Evolutionary conservation across 805 yeast species (phyloP), one percentile per base, ranked within the genome.

Genomic region (Zygoascus bituminiphila): DNA sequence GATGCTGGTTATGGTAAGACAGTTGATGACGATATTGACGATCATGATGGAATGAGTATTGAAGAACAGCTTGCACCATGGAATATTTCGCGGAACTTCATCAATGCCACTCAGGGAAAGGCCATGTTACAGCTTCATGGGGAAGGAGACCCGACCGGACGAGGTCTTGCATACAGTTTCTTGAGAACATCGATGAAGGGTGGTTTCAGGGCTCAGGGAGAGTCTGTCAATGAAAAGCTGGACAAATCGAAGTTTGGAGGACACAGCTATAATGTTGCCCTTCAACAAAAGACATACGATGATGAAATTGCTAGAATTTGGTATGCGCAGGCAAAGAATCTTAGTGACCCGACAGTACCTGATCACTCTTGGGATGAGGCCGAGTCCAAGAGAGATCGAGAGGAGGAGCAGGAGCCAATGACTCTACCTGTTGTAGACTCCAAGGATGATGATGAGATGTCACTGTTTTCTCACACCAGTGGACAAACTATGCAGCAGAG

Each of bases 91-190:
- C 75, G 88, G 52, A 93, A 93, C 64, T 93, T 93, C 61, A 79
- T 89, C 47, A 86, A 81, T 63, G 93, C 98, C 2, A 88, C 95
- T 21, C 98, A 89, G 62, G 95, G 96, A 48, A 89, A 94, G 59
- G 94, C 97, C 0, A 93, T 93, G 97, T 73, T 93, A 39, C 96
- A 88, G 61, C 77, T 93, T 22, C 87, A 87, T 61, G 96, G 96
- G 12, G 89, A 82, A 47, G 98, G 98, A 44, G 98, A 93, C 63
- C 95, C 96, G 1, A 81, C 95, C 0, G 95, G 95, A 21, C 79
- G 85, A 54, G 93, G 95, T 2, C 84, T 87, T 54, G 95, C 91
- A 0, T 85, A 85, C 55, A 87, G 96, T 8, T 84, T 91, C 55
- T 72, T 89, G 57, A 77, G 89, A 55, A 85, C 96, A 0, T 87